A percentile compares a stretch with the other conserved stretches of the same genome.
Conservation (phyloP, 2,329 filamentous ascomycete species). For the Monosporascus sp. region DNA sequence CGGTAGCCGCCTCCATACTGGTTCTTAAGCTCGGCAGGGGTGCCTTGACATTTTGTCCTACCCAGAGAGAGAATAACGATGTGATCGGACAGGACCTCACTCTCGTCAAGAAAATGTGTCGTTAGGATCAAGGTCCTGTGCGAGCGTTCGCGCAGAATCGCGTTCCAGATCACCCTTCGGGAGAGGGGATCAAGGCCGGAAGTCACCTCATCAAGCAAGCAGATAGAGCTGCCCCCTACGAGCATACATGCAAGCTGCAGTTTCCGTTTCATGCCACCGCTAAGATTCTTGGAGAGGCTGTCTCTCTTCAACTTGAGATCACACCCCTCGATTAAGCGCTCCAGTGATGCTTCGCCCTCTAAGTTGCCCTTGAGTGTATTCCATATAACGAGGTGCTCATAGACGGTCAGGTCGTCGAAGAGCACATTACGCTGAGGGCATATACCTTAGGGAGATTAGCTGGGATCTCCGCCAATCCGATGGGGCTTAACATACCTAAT, state of each 20-base stretch:
- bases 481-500: conserved; percentile 37
- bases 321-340: conserved; percentile 53
- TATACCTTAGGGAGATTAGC: conserved; percentile 55
- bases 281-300: conserved; percentile 58
- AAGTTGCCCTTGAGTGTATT: conserved; percentile 58
- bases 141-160: conserved; percentile 19
- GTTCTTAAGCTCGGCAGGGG: conserved; percentile 23
- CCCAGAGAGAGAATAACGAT: conserved; percentile 22
- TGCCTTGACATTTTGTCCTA: conserved; percentile 23
- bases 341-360: conserved; percentile 39
- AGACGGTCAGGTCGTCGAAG: conserved; percentile 67
- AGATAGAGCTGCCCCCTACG: conserved; percentile 66
- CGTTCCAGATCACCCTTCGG: conserved; percentile 34
- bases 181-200: conserved; percentile 69
- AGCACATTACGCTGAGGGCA: conserved; percentile 74
- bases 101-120: conserved; percentile 25
- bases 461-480: neutral
- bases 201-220: conserved; percentile 67
- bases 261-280: conserved; percentile 72
- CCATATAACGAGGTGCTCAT: conserved; percentile 67
- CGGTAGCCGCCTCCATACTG: conserved; percentile 25
- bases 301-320: conserved; percentile 61
- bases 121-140: conserved; percentile 21
- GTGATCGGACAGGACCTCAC: conserved; percentile 21
- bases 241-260: conserved; percentile 76